Base-by-base conservation (phyloP, 73 alveolate genomes). In the Uronychia setigera region DNA sequence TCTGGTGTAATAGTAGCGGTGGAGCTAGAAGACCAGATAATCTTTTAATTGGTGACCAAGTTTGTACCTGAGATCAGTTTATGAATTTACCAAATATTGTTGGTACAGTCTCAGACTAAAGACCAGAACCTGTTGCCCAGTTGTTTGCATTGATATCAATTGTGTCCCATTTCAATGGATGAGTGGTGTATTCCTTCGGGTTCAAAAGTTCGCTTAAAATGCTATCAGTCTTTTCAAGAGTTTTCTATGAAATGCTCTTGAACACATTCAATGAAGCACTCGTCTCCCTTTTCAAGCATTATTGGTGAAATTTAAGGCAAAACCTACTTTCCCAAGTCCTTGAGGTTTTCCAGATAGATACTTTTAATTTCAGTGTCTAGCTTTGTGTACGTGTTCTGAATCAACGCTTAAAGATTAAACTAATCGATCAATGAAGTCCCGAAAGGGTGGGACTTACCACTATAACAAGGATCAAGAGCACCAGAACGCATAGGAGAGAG, bases 271-370 rank as follows among this genome's bases (percentile, higher is more conserved):
- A 57, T 30, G 92, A 86, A 28, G 82, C 32, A 19, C 86, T 32
- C 30, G 92, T 29, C 57, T 86, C 92, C 11, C 91, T 85, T 57
- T 26, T n/a, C n/a, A n/a, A n/a, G n/a, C n/a, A n/a, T n/a, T n/a
- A 33, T 26, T 29, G 9, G 13, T n/a, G 14, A 27, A 1, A 25
- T 32, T 1, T 1, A 25, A 27, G 1, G 29, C n/a, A 33, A 33
- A 27, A 30, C 14, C 30, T 85, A 85, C 91, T 57, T 11, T 1
- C 84, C 92, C 0, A 67, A 26, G 32, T 86, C 92, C 26, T 60
- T 80, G 0, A 86, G 76, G 33, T 86, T 86, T 35, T 78, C 59
- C 1, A 27, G 30, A 60, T 86, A 86, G 27, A 86, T 86, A 1
- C 26, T 32, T 0, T 31, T 33, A 0, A 86, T 86, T 46, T 86